These are phyloP conservation scores for Tricholoma sp. DNA, from an alignment of 768 basidiomycete genomes.

Conservation along the genomic window DNA sequence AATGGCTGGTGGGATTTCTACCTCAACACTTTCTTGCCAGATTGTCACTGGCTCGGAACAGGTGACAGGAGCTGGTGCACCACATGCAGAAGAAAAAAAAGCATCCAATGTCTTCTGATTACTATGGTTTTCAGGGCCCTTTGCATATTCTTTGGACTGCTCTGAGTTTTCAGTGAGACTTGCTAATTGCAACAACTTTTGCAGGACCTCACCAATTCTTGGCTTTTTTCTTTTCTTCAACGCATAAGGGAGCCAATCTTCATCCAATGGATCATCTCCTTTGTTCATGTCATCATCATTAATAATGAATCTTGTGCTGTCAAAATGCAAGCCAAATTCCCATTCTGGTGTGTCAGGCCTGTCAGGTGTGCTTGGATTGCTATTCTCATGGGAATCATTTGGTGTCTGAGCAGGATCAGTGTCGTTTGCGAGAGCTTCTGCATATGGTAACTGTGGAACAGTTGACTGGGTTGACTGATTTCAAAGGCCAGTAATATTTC, in stretches of 20 bases:
- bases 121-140: background rate
- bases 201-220: background rate
- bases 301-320: slow-evolving; percentile 1
- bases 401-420: no score
- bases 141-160: background rate
- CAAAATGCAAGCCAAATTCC: background rate
- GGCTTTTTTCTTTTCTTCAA: slow-evolving; percentile 4
- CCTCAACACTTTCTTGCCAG: background rate
- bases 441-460: no score
- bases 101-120: background rate
- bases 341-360: background rate
- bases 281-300: background rate
- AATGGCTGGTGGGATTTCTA: background rate
- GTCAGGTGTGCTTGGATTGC: no score
- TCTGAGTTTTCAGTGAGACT: background rate
- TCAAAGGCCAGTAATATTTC: no score
- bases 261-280: slow-evolving; percentile 4
- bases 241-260: slow-evolving; percentile 3
- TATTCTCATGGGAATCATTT: no score
- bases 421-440: no score
- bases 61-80: background rate
- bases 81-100: background rate
- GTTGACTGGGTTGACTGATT: no score
- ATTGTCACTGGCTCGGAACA: background rate
- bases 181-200: background rate